A percentile compares a stretch with the other conserved stretches of the same genome.
Conservation (phyloP, 179 eudicot species). For the Beta macrorhiza region DNA sequence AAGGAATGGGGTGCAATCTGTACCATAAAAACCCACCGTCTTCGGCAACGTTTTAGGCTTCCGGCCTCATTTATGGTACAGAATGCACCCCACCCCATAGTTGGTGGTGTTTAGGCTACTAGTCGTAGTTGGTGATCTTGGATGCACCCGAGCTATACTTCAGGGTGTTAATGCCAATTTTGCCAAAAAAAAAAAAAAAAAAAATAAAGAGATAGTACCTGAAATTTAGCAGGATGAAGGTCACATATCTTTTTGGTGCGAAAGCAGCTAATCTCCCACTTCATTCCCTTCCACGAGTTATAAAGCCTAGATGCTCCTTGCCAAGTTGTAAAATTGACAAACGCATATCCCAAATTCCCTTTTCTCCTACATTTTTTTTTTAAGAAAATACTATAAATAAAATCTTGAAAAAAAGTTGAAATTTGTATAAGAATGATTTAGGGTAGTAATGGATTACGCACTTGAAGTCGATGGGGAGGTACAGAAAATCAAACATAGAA, state of each 20-base stretch:
- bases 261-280: conserved; percentile 28
- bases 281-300: conserved; percentile 4
- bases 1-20: no score
- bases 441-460: neutral
- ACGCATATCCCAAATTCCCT: conserved; percentile 43
- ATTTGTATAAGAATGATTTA: no score
- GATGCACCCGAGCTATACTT: no score
- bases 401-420: no score
- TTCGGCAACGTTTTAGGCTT: no score
- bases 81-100: no score
- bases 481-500: conserved; percentile 26
- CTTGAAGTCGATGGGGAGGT: conserved; percentile 33
- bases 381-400: no score
- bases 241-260: conserved; percentile 36
- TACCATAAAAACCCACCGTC: no score
- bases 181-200: neutral
- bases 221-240: conserved; percentile 37
- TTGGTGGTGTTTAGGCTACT: no score
- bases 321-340: conserved; percentile 42
- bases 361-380: conserved; percentile 17
- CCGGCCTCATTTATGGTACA: no score
- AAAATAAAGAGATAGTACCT: conserved; percentile 24
- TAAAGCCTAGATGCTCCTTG: conserved; percentile 30
- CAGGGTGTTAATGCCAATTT: no score
- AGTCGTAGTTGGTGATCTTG: no score